Evolutionary conservation across 2,329 filamentous ascomycete genomes (phyloP), one percentile per base, ranked within the genome.

Genomic region (Pezicula radicicola): DNA sequence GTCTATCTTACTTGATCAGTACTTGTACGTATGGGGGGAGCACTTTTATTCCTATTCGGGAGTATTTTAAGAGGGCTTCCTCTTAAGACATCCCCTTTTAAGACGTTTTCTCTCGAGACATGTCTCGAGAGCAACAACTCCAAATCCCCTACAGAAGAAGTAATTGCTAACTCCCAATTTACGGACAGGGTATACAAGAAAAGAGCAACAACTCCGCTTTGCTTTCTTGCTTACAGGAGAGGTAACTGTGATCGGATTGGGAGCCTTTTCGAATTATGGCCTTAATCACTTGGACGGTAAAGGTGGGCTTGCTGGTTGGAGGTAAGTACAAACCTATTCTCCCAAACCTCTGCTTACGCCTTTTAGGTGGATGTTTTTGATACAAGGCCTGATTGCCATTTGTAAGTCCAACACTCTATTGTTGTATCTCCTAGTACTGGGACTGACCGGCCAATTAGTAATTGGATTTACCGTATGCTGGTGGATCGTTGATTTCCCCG

Each of bases 191-290:
- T 66, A 66, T 43, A 66, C 64, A 1, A 53, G 63, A 16, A 63
- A 63, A 40, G 63, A 66, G 50, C 63, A 64, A 35, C 64, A 66
- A 21, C 61, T 77, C 80, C 0, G 85, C 82, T 57, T 83, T 89
- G 52, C 75, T 87, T 18, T 85, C 85, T 27, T 90, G 79, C 55
- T 88, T 83, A 30, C 74, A 80, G 66, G 83, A 68, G 79, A 88
- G 63, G 83, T 88, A 21, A 75, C 81, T 15, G 75, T 87, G 3
- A 72, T 89, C 2, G 63, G 60, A 0, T 27, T 64, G 8, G 63
- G 63, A 18, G 55, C 51, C 4, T 63, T 65, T 39, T 27, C 63
- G 33, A 89, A 89, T 64, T 89, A 78, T 60, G 85, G 80, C 0
- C 73, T 89, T n/a, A 87, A 88, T 53, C 74, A 81, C 46, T 70